phyloP scores from a whole-genome alignment of 164 flowering plant species.

The Nymphaea thermarum region DNA sequence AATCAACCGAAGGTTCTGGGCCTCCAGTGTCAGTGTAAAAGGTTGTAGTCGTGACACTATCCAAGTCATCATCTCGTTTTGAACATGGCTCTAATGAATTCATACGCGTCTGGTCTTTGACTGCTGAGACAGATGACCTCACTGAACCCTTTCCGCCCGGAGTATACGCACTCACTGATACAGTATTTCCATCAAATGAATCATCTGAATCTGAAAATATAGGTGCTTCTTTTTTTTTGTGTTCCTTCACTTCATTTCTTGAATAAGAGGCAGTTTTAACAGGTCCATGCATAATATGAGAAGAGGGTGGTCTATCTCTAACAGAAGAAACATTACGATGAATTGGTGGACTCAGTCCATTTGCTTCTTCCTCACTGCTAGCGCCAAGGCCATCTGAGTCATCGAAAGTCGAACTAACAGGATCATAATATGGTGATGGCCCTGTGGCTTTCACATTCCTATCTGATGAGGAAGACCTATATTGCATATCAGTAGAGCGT shows the following conservation, averaged over 20 bases:
- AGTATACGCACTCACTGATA: background rate
- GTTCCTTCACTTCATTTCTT: conserved; percentile 3
- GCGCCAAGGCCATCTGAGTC: conserved; percentile 44
- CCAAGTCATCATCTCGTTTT: background rate
- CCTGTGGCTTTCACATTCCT: conserved; percentile 8
- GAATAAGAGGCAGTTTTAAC: conserved; percentile 3
- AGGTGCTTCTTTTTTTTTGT: background rate
- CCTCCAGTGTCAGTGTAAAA: conserved; percentile 5
- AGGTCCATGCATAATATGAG: conserved; percentile 5
- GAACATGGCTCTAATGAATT: background rate
- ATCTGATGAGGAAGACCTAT: conserved; percentile 17
- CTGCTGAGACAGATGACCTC: background rate
- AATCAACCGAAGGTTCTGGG: conserved; percentile 8
- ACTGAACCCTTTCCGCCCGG: background rate
- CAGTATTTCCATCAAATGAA: background rate
- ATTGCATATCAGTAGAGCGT: conserved; percentile 7
- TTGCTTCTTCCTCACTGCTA: conserved; percentile 36
- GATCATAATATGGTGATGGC: conserved; percentile 21
- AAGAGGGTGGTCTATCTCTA: conserved; percentile 1
- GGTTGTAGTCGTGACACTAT: background rate
- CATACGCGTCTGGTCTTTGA: background rate
- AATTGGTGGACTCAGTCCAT: conserved; percentile 2
- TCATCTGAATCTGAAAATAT: conserved; percentile 11
- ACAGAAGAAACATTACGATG: conserved; percentile 2
- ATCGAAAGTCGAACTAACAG: conserved; percentile 35